Evolutionary conservation across 371 early-diverging fungal species (phyloP).

Genomic region (Dentiscutata heterogama): DNA sequence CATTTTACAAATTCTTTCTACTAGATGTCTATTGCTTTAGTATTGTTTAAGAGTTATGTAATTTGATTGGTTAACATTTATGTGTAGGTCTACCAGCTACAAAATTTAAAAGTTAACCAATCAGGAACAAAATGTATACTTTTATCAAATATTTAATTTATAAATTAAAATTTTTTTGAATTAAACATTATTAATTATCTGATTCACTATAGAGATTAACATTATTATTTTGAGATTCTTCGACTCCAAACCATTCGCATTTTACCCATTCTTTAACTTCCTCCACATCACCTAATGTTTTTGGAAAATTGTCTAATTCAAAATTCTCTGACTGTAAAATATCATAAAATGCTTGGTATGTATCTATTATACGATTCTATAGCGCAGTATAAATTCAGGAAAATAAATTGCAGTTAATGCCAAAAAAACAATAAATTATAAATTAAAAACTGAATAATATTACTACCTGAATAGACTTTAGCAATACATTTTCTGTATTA

Average conservation of each 20-base stretch:
- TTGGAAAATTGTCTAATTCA: constrained; percentile 48
- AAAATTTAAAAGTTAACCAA: too few species aligned
- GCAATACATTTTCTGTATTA: constrained; percentile 78
- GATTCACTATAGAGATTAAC: too few species aligned
- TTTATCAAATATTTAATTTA: too few species aligned
- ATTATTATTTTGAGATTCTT: not conserved
- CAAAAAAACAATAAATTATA: not conserved
- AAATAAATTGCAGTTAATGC: not conserved
- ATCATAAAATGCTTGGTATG: constrained; percentile 73
- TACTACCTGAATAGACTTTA: constrained; percentile 76
- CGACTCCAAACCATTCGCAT: constrained; percentile 5
- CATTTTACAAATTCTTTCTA: too few species aligned
- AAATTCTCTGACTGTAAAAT: constrained; percentile 63
- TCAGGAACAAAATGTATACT: too few species aligned
- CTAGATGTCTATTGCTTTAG: too few species aligned
- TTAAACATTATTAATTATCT: too few species aligned
- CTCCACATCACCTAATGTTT: constrained; percentile 23
- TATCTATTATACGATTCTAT: constrained; percentile 74
- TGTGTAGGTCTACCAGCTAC: too few species aligned
- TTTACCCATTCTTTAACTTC: constrained; percentile 41
- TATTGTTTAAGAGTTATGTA: too few species aligned
- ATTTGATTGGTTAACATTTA: too few species aligned
- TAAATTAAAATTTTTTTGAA: too few species aligned
- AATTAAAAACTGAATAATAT: not conserved
- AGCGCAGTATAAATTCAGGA: not conserved